Base-by-base conservation (phyloP, 495 filamentous ascomycete species). In the Aspergillus avenaceus region DNA sequence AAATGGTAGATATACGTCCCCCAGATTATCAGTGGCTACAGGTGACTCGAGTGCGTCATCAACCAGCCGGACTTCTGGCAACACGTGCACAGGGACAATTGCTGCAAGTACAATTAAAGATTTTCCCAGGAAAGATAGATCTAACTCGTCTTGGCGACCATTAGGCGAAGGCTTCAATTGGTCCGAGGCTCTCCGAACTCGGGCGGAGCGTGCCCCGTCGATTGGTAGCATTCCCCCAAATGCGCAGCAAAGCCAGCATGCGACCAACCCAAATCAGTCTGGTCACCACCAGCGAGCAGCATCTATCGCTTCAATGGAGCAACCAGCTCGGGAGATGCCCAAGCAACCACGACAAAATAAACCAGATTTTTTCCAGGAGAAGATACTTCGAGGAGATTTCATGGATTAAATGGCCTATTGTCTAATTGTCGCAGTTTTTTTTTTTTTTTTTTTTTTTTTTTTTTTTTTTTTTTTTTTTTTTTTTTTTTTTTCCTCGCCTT, bases 371-470 rank as follows among this genome's bases (percentile, higher is more conserved):
- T 90, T 97, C 73, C 89, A 95, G 69, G 93, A 98, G 77, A 82
- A 95, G 53, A 97, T 98, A 55, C 75, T 98, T 50, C 91, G 95
- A 68, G 93, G 93, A 26, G 93, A 98, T 58, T 96, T 98, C 61
- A 96, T 97, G 90, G 93, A 98, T 61, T 98, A 76, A 24, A 13
- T n/a, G n/a, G n/a, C n/a, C n/a, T n/a, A n/a, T n/a, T n/a, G n/a
- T n/a, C n/a, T n/a, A n/a, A n/a, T n/a, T n/a, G n/a, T n/a, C n/a
- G n/a, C n/a, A n/a, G 8, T 14, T 19, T 36, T 36, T 46, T 32
- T 32, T 16, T 21, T 24, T 29, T 47, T 18, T 24, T 34, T 25
- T 6, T 25, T 24, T 23, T 36, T 11, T 16, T 22, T 19, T n/a
- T 8, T 2, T 47, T 21, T 3, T 12, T 32, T 34, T 6, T 23